A percentile compares a stretch with the other conserved stretches of the same genome.
Evolutionary conservation across 2,329 filamentous ascomycete genomes (phyloP).

Genomic region (Trichoderma simmonsii): DNA sequence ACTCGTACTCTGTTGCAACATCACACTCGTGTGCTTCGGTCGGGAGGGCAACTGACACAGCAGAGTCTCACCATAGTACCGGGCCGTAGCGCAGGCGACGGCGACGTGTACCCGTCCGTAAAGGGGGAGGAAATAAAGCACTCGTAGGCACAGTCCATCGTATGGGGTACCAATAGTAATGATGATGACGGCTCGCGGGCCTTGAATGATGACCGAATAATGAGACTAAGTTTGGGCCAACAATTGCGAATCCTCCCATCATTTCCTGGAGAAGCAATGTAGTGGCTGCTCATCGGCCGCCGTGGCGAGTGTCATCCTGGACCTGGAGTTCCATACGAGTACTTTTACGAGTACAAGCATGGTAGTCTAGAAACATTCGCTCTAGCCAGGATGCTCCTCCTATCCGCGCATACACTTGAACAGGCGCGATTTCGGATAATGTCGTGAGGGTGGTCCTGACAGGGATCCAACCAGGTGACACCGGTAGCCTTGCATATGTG

Average conservation of each 20-base stretch:
- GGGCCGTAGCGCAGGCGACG: neutral
- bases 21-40: neutral
- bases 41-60: neutral
- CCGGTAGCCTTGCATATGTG: conserved; percentile 18
- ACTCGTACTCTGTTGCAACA: neutral
- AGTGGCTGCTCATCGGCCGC: neutral
- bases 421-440: conserved; percentile 13
- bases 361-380: conserved; percentile 2
- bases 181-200: neutral
- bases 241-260: neutral
- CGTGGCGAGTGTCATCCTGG: neutral
- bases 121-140: neutral
- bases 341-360: neutral
- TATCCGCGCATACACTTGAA: neutral
- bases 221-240: neutral
- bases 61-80: conserved; percentile 2
- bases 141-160: neutral
- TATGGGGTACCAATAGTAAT: neutral
- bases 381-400: neutral
- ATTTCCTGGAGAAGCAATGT: conserved; percentile 3
- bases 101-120: neutral
- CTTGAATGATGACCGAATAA: neutral
- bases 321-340: neutral
- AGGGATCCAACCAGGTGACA: conserved; percentile 8
- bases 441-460: conserved; percentile 14